Percentiles rank a stretch among this genome's conserved stretches.
Evolutionary conservation across 164 flowering plant species (phyloP).

Genomic region (Brasenia schreberi): DNA sequence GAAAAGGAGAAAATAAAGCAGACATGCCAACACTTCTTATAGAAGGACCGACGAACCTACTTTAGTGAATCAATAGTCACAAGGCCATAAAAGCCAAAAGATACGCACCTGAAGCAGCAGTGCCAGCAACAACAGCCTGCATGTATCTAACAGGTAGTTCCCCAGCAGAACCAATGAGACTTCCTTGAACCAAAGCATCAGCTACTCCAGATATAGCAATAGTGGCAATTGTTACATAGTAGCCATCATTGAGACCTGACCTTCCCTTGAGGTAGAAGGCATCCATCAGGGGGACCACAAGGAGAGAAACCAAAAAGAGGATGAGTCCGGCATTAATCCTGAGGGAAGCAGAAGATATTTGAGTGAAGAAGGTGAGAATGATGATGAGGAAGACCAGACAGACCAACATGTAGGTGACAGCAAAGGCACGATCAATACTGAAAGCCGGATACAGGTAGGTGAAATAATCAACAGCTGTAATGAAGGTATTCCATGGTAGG

Average conservation of each 20-base stretch:
- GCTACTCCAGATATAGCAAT: slow-evolving; percentile 52
- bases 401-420: slow-evolving; percentile 64
- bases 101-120: slow-evolving; percentile 75
- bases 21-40: no score
- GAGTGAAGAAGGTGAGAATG: slow-evolving; percentile 32
- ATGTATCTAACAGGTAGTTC: slow-evolving; percentile 83
- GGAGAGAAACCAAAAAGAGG: slow-evolving; percentile 39
- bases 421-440: slow-evolving; percentile 79
- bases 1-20: no score
- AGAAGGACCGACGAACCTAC: no score
- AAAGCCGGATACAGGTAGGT: slow-evolving; percentile 65
- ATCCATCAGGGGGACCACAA: slow-evolving; percentile 69
- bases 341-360: slow-evolving; percentile 27
- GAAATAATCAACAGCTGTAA: slow-evolving; percentile 98
- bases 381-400: slow-evolving; percentile 32
- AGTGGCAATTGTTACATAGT: slow-evolving; percentile 47
- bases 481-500: slow-evolving; percentile 97
- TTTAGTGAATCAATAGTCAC: no score
- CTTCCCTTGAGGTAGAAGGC: slow-evolving; percentile 46
- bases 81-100: no score
- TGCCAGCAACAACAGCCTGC: slow-evolving; percentile 96
- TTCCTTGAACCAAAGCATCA: slow-evolving; percentile 82
- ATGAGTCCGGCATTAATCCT: slow-evolving; percentile 69
- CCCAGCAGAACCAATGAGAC: slow-evolving; percentile 83
- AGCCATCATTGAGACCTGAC: slow-evolving; percentile 51